Conservation (phyloP, 73 alveolate species). For the Breviolum minutum region DNA sequence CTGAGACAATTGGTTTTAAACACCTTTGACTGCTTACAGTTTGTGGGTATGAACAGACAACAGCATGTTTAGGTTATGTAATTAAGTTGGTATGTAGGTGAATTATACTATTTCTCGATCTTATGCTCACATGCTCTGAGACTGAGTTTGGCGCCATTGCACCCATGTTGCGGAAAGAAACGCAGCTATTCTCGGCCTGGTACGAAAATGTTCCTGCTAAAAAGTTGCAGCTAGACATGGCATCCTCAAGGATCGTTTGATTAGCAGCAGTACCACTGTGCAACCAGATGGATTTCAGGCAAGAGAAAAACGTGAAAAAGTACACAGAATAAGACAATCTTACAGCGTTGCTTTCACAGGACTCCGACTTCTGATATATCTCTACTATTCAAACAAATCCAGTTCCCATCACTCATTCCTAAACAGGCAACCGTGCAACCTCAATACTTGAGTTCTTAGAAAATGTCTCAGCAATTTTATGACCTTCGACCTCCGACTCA, state of each 20-base stretch:
- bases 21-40: too few relatives aligned
- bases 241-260: too few relatives aligned
- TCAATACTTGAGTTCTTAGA: too few relatives aligned
- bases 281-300: not conserved
- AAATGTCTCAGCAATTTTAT: not conserved
- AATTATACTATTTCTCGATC: not conserved
- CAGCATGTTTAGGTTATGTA: not conserved
- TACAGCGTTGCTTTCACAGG: not conserved
- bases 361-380: not conserved
- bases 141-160: not conserved
- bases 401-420: too few relatives aligned
- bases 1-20: too few relatives aligned
- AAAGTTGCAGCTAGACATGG: not conserved
- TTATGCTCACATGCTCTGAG: not conserved
- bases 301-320: not conserved
- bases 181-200: not conserved
- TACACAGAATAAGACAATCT: too few relatives aligned
- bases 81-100: too few relatives aligned
- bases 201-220: not conserved
- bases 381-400: too few relatives aligned
- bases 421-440: too few relatives aligned
- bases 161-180: constrained; percentile 10
- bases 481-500: not conserved
- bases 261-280: not conserved
- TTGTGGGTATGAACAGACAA: not conserved